phyloP scores from a whole-genome alignment of 345 rosid genomes.

The Kandelia obovata region DNA sequence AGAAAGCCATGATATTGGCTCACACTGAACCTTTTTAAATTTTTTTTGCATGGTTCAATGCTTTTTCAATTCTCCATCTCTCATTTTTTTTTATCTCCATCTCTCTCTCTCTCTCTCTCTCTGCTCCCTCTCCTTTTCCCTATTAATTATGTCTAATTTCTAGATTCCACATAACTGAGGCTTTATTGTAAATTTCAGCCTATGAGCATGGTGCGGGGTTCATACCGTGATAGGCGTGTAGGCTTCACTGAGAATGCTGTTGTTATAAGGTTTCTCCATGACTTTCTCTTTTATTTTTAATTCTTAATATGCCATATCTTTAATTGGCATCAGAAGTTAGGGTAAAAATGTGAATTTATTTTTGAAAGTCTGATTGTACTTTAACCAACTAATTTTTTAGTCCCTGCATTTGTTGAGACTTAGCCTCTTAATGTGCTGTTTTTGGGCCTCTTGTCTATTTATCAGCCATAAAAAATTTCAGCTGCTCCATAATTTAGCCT shows the following conservation, averaged over 20 bases:
- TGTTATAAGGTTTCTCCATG: conserved; percentile 56
- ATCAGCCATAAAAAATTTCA: too few relatives aligned
- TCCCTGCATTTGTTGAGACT: too few relatives aligned
- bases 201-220: conserved; percentile 67
- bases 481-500: too few relatives aligned
- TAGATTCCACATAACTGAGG: conserved; percentile 25
- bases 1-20: background rate
- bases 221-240: conserved; percentile 78
- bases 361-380: background rate
- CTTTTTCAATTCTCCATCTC: too few relatives aligned
- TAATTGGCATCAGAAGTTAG: background rate
- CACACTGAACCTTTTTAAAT: background rate
- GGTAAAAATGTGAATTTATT: background rate
- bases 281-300: background rate
- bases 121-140: too few relatives aligned
- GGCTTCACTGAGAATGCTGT: conserved; percentile 89
- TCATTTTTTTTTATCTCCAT: too few relatives aligned
- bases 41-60: background rate
- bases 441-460: too few relatives aligned
- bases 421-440: too few relatives aligned
- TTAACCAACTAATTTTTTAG: too few relatives aligned
- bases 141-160: conserved; percentile 6
- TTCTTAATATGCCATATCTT: background rate
- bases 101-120: too few relatives aligned
- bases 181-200: conserved; percentile 58